A percentile compares a stretch with the other conserved stretches of the same genome.
Conservation (phyloP, 805 yeast genomes). For the Myxozyma neotropica region DNA sequence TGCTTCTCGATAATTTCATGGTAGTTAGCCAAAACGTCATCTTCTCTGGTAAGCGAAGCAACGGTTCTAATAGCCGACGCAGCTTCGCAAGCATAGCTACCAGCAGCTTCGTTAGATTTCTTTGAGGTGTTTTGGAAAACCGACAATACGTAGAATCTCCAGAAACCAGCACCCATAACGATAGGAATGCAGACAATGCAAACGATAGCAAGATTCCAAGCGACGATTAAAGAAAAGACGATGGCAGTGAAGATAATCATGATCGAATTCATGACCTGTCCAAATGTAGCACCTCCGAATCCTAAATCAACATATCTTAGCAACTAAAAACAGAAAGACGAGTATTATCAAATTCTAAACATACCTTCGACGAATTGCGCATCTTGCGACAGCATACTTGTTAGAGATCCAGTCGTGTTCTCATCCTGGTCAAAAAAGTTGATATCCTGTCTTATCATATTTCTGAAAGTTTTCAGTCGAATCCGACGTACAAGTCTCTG, state of each 20-base stretch:
- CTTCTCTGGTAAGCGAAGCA: slow-evolving; percentile 46
- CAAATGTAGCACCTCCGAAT: slow-evolving; percentile 40
- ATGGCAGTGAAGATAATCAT: slow-evolving; percentile 46
- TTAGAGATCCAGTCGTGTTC: slow-evolving; percentile 38
- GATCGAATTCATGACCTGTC: slow-evolving; percentile 41
- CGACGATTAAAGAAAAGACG: slow-evolving; percentile 46
- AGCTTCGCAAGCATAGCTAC: slow-evolving; percentile 38
- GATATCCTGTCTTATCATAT: slow-evolving; percentile 39
- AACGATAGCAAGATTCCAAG: slow-evolving; percentile 49
- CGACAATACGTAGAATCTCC: slow-evolving; percentile 44
- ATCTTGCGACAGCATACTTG: slow-evolving; percentile 38
- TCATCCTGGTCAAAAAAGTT: slow-evolving; percentile 37
- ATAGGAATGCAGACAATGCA: slow-evolving; percentile 44
- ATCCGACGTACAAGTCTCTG: slow-evolving; percentile 37
- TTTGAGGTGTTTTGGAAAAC: slow-evolving; percentile 38
- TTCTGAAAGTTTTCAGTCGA: slow-evolving; percentile 32
- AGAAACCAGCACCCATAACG: slow-evolving; percentile 47
- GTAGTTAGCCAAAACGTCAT: slow-evolving; percentile 43
- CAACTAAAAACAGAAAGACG: not conserved
- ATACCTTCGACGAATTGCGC: slow-evolving; percentile 38
- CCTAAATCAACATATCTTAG: not conserved
- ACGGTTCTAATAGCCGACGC: slow-evolving; percentile 46
- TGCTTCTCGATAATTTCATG: slow-evolving; percentile 24
- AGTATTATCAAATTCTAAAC: not conserved
- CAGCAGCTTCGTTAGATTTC: slow-evolving; percentile 23